Conservation (phyloP, 176 grass and related monocot species). For the Zoysia pacifica region DNA sequence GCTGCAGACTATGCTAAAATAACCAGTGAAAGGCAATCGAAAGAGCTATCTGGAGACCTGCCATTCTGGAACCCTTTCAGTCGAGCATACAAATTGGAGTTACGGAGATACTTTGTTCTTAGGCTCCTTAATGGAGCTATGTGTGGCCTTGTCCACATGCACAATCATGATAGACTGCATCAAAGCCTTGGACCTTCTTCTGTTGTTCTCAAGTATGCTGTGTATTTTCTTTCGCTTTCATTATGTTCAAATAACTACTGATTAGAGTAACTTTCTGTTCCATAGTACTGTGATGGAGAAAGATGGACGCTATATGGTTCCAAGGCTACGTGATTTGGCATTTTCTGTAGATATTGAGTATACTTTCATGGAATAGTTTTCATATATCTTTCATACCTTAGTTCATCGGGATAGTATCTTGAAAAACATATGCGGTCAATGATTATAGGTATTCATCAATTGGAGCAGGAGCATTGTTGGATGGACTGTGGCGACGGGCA, state of each 20-base stretch:
- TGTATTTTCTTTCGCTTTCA: constrained; percentile 25
- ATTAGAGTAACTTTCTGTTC: constrained; percentile 33
- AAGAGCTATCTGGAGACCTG: constrained; percentile 42
- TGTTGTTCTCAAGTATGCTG: constrained; percentile 74
- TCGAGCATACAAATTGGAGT: constrained; percentile 65
- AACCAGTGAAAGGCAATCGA: constrained; percentile 58
- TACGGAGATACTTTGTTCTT: constrained; percentile 80
- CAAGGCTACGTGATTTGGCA: constrained; percentile 74
- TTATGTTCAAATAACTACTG: constrained; percentile 25
- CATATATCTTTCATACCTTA: constrained; percentile 9
- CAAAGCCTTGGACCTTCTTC: constrained; percentile 95
- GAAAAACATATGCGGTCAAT: constrained; percentile 12
- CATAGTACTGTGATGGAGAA: constrained; percentile 69
- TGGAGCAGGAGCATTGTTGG: constrained; percentile 54
- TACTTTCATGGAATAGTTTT: constrained; percentile 10
- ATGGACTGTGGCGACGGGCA: constrained; percentile 79
- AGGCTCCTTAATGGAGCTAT: constrained; percentile 89
- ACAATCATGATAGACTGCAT: constrained; percentile 83
- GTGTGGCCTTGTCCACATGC: constrained; percentile 75
- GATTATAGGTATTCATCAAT: constrained; percentile 62
- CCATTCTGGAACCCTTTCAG: constrained; percentile 61
- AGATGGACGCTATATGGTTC: constrained; percentile 66
- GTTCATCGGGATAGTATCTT: neutral
- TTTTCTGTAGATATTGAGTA: constrained; percentile 97
- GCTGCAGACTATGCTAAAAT: constrained; percentile 81